Percentiles rank a stretch among this genome's conserved stretches.
phyloP scores from a whole-genome alignment of 1,139 yeast species.

The Pichia sp. region DNA sequence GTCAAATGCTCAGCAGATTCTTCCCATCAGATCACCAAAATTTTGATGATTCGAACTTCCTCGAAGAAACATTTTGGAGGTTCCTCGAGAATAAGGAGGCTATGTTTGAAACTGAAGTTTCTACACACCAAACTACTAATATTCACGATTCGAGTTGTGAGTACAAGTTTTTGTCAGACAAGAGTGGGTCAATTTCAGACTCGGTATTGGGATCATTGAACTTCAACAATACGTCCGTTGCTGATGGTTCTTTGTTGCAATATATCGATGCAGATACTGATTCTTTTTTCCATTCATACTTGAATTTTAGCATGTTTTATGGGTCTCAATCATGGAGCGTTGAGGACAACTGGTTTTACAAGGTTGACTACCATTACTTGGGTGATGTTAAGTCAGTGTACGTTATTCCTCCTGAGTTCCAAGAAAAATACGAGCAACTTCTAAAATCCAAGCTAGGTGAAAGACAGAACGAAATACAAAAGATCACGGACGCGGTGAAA shows the following conservation, averaged over 20 bases:
- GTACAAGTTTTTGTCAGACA: constrained; percentile 8
- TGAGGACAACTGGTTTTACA: constrained; percentile 71
- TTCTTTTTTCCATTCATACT: constrained; percentile 33
- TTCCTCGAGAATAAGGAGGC: constrained; percentile 32
- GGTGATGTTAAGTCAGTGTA: constrained; percentile 78
- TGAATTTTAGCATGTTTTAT: constrained; percentile 65
- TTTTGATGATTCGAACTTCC: constrained; percentile 20
- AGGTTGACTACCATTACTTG: constrained; percentile 57
- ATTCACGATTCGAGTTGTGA: constrained; percentile 44
- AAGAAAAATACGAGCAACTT: constrained; percentile 52
- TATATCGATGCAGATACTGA: constrained; percentile 24
- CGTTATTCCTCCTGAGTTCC: constrained; percentile 64
- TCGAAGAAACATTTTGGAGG: constrained; percentile 43
- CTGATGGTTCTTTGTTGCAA: constrained; percentile 42
- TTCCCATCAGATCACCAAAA: constrained; percentile 4
- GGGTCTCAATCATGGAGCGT: constrained; percentile 67
- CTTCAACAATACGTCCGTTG: constrained; percentile 54
- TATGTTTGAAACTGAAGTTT: constrained; percentile 42
- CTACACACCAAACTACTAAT: constrained; percentile 37
- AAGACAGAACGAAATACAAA: constrained; percentile 17
- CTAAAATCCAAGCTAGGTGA: constrained; percentile 23
- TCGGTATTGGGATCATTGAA: constrained; percentile 54
- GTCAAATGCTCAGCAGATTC: constrained; percentile 12
- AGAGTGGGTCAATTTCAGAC: constrained; percentile 8
- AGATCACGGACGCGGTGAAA: constrained; percentile 2